Percentiles rank a stretch among this genome's conserved stretches.
These are phyloP conservation scores for Phytophthora uliginosa DNA, from an alignment of 352 stramenopile genomes.

Conservation along the genomic window DNA sequence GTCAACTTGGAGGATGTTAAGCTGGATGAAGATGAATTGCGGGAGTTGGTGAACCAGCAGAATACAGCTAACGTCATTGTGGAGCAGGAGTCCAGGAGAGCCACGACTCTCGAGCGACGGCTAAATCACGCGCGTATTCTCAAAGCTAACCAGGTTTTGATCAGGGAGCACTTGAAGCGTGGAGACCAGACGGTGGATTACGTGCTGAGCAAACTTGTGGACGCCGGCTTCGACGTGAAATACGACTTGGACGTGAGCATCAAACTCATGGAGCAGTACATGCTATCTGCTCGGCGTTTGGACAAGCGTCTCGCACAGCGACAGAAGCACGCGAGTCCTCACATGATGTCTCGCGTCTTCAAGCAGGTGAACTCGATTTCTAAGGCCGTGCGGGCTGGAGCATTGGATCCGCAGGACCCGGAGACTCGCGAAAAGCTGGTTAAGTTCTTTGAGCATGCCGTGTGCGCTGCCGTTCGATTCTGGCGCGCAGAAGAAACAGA, in stretches of 20 bases:
- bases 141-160: conserved; percentile 60
- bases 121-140: conserved; percentile 50
- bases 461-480: conserved; percentile 66
- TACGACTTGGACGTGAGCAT: conserved; percentile 62
- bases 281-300: conserved; percentile 72
- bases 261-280: conserved; percentile 84
- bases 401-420: conserved; percentile 22
- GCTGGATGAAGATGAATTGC: conserved; percentile 36
- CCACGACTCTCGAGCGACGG: conserved; percentile 50
- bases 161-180: conserved; percentile 55
- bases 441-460: conserved; percentile 66
- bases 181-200: conserved; percentile 55
- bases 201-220: conserved; percentile 58
- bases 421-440: conserved; percentile 48
- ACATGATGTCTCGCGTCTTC: conserved; percentile 83
- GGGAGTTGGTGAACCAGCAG: conserved; percentile 28
- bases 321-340: conserved; percentile 54
- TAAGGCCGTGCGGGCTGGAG: conserved; percentile 17
- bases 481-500: conserved; percentile 71
- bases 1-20: conserved; percentile 17
- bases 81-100: conserved; percentile 40
- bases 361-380: conserved; percentile 54
- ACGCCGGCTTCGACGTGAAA: conserved; percentile 40
- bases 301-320: conserved; percentile 60
- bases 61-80: conserved; percentile 28